A percentile compares a stretch with the other conserved stretches of the same genome.
Conservation (phyloP, 208 protist species). For the Acanthamoeba lenticulata region DNA sequence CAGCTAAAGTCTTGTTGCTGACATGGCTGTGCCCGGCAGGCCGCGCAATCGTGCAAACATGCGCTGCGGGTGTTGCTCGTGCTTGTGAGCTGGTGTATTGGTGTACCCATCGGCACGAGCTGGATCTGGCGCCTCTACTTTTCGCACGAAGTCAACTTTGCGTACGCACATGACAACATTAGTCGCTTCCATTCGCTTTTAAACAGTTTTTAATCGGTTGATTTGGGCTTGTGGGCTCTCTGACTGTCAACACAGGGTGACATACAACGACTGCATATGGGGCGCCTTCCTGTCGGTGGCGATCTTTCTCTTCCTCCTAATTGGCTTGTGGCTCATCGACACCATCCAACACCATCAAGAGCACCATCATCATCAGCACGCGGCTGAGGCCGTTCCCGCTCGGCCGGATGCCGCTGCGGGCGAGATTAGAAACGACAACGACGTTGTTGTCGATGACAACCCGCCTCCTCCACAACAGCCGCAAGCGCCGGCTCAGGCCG, state of each 20-base stretch:
- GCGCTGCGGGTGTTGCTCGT: neutral
- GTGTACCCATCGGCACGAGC: neutral
- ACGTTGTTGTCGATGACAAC: too few species aligned
- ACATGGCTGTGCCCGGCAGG: neutral
- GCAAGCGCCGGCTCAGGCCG: too few species aligned
- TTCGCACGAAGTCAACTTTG: neutral
- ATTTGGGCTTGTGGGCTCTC: neutral
- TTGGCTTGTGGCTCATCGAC: neutral
- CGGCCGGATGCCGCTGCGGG: too few species aligned
- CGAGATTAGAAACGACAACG: too few species aligned
- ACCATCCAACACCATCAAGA: neutral
- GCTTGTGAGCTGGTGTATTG: neutral
- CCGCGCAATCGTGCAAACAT: neutral
- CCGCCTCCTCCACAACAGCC: too few species aligned
- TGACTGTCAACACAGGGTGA: neutral
- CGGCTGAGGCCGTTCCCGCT: too few species aligned
- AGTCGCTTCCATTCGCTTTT: too few species aligned
- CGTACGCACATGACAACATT: too few species aligned
- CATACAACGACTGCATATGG: slow-evolving; percentile 21
- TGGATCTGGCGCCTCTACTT: slow-evolving; percentile 65
- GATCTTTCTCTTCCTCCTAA: slow-evolving; percentile 33
- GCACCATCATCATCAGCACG: too few species aligned
- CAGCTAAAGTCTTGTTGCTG: neutral
- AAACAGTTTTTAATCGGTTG: neutral
- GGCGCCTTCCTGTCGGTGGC: neutral